A percentile compares a stretch with the other conserved stretches of the same genome.
phyloP scores from a whole-genome alignment of 2,329 filamentous ascomycete genomes.

The Botrytis tulipae region DNA sequence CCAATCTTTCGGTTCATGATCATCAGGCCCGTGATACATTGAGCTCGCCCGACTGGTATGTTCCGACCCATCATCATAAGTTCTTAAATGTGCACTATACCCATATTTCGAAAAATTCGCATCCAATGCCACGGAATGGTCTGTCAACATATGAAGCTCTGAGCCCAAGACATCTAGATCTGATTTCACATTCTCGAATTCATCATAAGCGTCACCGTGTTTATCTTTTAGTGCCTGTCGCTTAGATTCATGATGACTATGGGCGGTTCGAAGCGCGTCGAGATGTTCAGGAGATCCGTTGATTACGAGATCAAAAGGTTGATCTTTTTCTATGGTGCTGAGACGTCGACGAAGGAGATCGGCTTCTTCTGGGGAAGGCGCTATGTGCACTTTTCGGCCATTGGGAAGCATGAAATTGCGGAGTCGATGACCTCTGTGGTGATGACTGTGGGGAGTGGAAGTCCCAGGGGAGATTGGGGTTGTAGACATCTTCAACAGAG shows the following conservation, averaged over 20 bases:
- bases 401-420: constrained; percentile 55
- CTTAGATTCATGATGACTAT: constrained; percentile 51
- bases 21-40: constrained; percentile 28
- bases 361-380: constrained; percentile 54
- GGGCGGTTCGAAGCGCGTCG: constrained; percentile 49
- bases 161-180: constrained; percentile 52
- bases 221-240: constrained; percentile 48
- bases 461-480: constrained; percentile 22
- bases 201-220: constrained; percentile 52
- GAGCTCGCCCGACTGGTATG: constrained; percentile 29
- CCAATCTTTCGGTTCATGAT: constrained; percentile 42
- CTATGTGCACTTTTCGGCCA: constrained; percentile 56
- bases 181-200: constrained; percentile 54
- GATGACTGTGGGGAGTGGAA: constrained; percentile 23
- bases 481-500: constrained; percentile 25
- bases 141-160: constrained; percentile 53
- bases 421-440: constrained; percentile 43
- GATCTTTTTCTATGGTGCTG: constrained; percentile 37
- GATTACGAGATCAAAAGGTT: constrained; percentile 54
- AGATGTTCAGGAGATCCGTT: constrained; percentile 52
- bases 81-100: constrained; percentile 57
- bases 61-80: constrained; percentile 41
- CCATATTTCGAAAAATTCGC: constrained; percentile 64
- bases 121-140: constrained; percentile 54
- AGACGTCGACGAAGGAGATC: constrained; percentile 48